Base-by-base conservation (phyloP, 1,284 basidiomycete genomes). In the Ceratobasidium sp. region DNA sequence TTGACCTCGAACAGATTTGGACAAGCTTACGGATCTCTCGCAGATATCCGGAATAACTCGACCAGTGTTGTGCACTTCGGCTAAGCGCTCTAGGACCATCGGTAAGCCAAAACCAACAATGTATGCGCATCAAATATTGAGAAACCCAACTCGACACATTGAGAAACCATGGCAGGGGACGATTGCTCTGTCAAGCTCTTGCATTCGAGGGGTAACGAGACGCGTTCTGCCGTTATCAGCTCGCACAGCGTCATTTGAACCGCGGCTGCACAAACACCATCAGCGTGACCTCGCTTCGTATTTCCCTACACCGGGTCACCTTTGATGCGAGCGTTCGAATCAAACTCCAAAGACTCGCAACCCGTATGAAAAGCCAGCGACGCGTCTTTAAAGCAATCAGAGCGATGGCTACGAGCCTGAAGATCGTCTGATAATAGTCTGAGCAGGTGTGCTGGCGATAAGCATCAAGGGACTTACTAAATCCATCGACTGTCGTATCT, bases 21-120 rank as follows among this genome's bases (percentile, higher is more conserved):
- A 40, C 26, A 28, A 40, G 28, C 77, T 44, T 40, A 78, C 77
- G 77, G 73, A 78, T 78, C 51, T 78, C 77, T 44, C 77, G 56
- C 23, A 78, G 56, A 33, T 78, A 78, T 28, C 77, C 77, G 4
- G 77, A 78, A 64, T 78, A 78, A 39, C 77, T 78, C 53, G 77
- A 78, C 77, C 77, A 78, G 63, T 78, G 63, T 28, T 78, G 77
- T 46, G 77, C 72, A 40, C 77, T 78, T 9, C 77, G 60, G 20
- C 61, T 63, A 3, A 78, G 49, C 18, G 77, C 77, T 53, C 77
- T 78, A 40, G 20, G 9, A 51, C n/a, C 40, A 18, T 51, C 18
- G 10, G 23, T 53, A 15, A 51, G 71, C 44, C 33, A 64, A 39
- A 64, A n/a, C 44, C 33, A 44, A 75, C 33, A 33, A 75, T 75